These are phyloP conservation scores for Phytophthora colocasiae DNA, from an alignment of 352 stramenopile species.

Conservation along the genomic window DNA sequence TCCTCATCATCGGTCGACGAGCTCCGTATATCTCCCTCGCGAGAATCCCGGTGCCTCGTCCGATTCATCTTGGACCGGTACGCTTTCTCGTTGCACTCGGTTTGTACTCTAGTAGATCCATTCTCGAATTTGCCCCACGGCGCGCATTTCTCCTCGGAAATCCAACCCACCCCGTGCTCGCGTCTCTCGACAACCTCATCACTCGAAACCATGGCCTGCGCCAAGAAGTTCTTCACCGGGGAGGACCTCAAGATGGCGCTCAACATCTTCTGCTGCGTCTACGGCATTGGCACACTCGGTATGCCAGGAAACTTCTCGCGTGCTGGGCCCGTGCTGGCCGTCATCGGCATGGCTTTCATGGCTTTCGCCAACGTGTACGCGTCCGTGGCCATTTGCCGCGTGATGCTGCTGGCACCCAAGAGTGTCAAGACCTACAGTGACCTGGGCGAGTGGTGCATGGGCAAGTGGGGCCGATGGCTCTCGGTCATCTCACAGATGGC, in stretches of 20 bases:
- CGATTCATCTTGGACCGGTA: neutral
- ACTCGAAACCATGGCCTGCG: slow-evolving; percentile 17
- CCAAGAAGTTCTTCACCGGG: slow-evolving; percentile 19
- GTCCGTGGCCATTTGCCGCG: slow-evolving; percentile 42
- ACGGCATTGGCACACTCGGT: slow-evolving; percentile 33
- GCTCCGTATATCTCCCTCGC: slow-evolving; percentile 23
- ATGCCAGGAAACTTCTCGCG: slow-evolving; percentile 34
- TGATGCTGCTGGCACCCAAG: slow-evolving; percentile 32
- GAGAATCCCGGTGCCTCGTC: neutral
- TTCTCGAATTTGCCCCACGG: slow-evolving; percentile 14
- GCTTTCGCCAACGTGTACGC: slow-evolving; percentile 49
- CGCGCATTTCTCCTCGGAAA: slow-evolving; percentile 5
- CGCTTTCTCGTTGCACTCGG: neutral
- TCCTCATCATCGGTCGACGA: slow-evolving; percentile 14
- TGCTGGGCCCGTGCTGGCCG: slow-evolving; percentile 27
- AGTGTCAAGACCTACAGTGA: slow-evolving; percentile 44
- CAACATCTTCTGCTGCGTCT: slow-evolving; percentile 37
- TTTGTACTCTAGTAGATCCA: neutral
- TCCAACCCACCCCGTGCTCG: neutral
- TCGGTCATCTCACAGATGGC: slow-evolving; percentile 52
- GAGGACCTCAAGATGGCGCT: slow-evolving; percentile 32
- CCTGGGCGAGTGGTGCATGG: slow-evolving; percentile 46
- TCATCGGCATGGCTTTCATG: slow-evolving; percentile 46
- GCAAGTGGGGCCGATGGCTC: slow-evolving; percentile 44
- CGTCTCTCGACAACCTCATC: neutral